Conservation (phyloP, 441 rosid genomes). For the Gossypium schwendimanii region DNA sequence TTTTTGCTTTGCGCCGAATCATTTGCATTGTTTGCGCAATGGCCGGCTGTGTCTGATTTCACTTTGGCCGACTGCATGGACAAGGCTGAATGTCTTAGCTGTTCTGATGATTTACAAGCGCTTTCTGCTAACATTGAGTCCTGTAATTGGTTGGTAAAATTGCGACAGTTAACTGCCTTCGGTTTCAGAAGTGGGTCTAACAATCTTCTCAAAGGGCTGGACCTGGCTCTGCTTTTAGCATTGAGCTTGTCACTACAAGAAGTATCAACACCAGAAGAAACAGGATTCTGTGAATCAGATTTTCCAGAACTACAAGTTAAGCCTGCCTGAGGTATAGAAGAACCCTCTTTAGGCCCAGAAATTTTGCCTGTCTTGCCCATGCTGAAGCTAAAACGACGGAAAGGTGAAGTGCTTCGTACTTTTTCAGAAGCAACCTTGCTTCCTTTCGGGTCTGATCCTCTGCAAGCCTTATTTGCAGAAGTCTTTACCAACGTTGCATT, state of each 20-base stretch:
- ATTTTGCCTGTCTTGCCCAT: slow-evolving; percentile 53
- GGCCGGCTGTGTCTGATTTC: slow-evolving; percentile 30
- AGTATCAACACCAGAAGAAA: slow-evolving; percentile 30
- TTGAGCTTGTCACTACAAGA: slow-evolving; percentile 30
- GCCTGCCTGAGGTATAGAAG: slow-evolving; percentile 26
- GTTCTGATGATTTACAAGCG: slow-evolving; percentile 28
- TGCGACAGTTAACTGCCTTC: slow-evolving; percentile 36
- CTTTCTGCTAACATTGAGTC: slow-evolving; percentile 30
- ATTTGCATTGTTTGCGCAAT: slow-evolving; percentile 29
- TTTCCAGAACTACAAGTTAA: slow-evolving; percentile 28
- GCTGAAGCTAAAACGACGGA: slow-evolving; percentile 65
- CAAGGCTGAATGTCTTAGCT: slow-evolving; percentile 26
- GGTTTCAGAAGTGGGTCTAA: slow-evolving; percentile 69
- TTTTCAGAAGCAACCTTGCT: slow-evolving; percentile 45
- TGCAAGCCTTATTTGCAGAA: slow-evolving; percentile 27
- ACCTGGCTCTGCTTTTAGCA: slow-evolving; percentile 56
- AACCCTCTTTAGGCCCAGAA: slow-evolving; percentile 40
- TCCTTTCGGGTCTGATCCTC: slow-evolving; percentile 31
- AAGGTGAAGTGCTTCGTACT: slow-evolving; percentile 78
- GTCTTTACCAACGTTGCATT: slow-evolving; percentile 13
- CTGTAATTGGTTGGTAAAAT: slow-evolving; percentile 36
- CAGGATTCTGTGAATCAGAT: slow-evolving; percentile 30
- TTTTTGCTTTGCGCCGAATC: slow-evolving; percentile 38
- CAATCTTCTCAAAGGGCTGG: slow-evolving; percentile 88
- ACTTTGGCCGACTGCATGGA: slow-evolving; percentile 32